Evolutionary conservation across 73 alveolate species (phyloP), one percentile per base, ranked within the genome.

Genomic region (Paramecium sexaurelia): DNA sequence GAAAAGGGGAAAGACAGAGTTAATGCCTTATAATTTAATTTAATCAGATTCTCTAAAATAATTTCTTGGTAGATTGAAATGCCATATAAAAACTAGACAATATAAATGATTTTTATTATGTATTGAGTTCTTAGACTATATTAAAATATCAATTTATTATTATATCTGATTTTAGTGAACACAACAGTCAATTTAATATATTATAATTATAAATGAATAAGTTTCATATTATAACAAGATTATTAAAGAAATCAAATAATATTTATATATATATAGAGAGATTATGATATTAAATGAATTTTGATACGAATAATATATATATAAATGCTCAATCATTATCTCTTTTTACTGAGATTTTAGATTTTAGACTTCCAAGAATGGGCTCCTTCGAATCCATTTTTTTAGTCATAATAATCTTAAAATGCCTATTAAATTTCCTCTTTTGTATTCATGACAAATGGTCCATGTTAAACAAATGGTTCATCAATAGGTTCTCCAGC

Each of bases 381-480:
- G 19, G 97, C 95, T 36, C 97, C 97, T 87, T 96, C 98, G 85
- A 96, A 96, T 35, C 98, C 99, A 94, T n/a, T 96, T 96, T 69
- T 68, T 83, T 93, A 95, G 9, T 43, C 43, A 69, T 57, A 55
- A 86, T 85, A 96, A 87, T 96, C 99, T 10, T 56, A 55, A 78
- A 96, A 85, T 7, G 99, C 83, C 57, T 96, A 45, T 17, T 86
- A 19, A 11, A 96, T 19, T 61, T 96, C 96, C 29, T 91, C 84
- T 24, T 91, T 47, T 7, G 97, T 89, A 71, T 95, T 95, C 94
- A 96, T 56, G n/a, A 97, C 41, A 35, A 35, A 35, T 4, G 41
- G 41, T 35, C 41, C 6, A 35, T 35, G 41, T 35, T 35, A 35
- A 2, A 35, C 41, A 5, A 96, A 75, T 3, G 97, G 96, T 88